These are phyloP conservation scores for Physocladia obscura DNA, from an alignment of 192 early-diverging fungal genomes.

Conservation along the genomic window DNA sequence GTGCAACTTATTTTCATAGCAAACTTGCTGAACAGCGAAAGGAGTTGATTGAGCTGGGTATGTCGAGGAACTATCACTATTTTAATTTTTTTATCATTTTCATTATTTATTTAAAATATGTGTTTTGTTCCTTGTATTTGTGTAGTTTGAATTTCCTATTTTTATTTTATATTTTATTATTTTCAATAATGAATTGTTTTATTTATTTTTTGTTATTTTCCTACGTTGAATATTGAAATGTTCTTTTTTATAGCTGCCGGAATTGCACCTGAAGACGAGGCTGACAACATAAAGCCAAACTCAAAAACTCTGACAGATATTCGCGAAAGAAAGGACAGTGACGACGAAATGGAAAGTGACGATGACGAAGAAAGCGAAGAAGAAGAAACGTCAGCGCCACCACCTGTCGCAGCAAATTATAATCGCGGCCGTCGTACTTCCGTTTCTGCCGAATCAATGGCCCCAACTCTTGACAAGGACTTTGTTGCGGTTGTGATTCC, in stretches of 20 bases:
- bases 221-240: neutral
- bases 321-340: too few relatives aligned
- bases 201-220: too few relatives aligned
- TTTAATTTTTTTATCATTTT: too few relatives aligned
- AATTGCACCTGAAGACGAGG: neutral
- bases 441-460: constrained; percentile 98
- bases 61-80: too few relatives aligned
- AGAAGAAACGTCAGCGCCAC: too few relatives aligned
- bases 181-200: neutral
- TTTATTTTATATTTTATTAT: neutral
- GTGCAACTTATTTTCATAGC: constrained; percentile 83
- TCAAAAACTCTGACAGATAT: too few relatives aligned
- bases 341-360: constrained; percentile 53
- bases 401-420: constrained; percentile 64
- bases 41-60: constrained; percentile 38
- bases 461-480: constrained; percentile 81
- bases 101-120: neutral
- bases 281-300: neutral
- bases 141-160: neutral
- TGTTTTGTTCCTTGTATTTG: too few relatives aligned
- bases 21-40: constrained; percentile 76
- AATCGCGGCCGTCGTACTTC: constrained; percentile 92
- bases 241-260: constrained; percentile 8
- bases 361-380: constrained; percentile 55
- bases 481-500: constrained; percentile 87